Percentiles rank a stretch among this genome's conserved stretches.
Conservation (phyloP, 1,139 yeast species). For the Candida sp. region DNA sequence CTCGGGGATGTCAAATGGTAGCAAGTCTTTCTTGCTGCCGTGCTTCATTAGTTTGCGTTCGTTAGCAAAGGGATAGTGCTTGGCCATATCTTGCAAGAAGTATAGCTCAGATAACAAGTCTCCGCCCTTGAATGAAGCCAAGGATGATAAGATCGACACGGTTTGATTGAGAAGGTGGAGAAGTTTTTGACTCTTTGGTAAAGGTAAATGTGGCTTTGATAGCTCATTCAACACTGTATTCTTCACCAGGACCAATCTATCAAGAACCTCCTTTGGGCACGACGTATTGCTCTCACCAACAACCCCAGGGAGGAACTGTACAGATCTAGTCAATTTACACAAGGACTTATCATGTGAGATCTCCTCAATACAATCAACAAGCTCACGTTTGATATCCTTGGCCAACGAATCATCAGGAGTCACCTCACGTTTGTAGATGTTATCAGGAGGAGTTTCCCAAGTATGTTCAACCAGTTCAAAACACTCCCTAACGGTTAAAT, state of each 20-base stretch:
- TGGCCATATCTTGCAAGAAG: conserved; percentile 37
- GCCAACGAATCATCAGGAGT: neutral
- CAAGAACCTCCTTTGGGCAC: conserved; percentile 11
- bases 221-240: conserved; percentile 17
- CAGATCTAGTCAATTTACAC: conserved; percentile 11
- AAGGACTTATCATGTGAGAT: neutral
- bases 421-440: neutral
- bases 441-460: neutral
- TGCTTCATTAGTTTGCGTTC: conserved; percentile 23
- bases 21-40: conserved; percentile 12
- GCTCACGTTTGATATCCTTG: neutral
- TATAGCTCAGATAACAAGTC: conserved; percentile 29
- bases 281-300: conserved; percentile 9
- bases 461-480: too few relatives aligned
- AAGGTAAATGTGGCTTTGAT: conserved; percentile 10
- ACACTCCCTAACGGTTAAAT: conserved; percentile 10
- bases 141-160: conserved; percentile 29
- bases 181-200: conserved; percentile 7
- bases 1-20: conserved; percentile 14
- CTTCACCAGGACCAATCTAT: conserved; percentile 22
- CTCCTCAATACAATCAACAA: neutral
- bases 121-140: conserved; percentile 23
- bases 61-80: conserved; percentile 32
- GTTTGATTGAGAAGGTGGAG: conserved; percentile 13
- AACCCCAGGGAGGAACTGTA: conserved; percentile 19